phyloP scores from a whole-genome alignment of 805 yeast species.

The Candida xyloterini region DNA sequence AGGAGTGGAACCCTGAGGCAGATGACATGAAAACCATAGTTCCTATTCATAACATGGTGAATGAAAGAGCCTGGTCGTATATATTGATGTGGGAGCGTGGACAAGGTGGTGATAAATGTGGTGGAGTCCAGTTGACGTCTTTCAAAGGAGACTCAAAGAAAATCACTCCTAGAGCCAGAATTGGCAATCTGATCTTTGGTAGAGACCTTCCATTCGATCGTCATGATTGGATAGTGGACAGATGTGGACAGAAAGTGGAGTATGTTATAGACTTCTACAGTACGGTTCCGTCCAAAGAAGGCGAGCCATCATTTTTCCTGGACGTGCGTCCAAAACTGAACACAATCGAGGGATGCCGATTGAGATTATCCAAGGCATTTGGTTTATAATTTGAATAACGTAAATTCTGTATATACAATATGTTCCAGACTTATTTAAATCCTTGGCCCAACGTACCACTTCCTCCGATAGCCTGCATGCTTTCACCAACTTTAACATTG shows the following conservation, averaged over 20 bases:
- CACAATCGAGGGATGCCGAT: slow-evolving; percentile 70
- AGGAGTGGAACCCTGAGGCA: slow-evolving; percentile 80
- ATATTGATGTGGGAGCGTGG: slow-evolving; percentile 78
- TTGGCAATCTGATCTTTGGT: slow-evolving; percentile 59
- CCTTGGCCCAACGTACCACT: slow-evolving; percentile 31
- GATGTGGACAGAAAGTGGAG: slow-evolving; percentile 81
- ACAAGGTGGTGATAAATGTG: slow-evolving; percentile 61
- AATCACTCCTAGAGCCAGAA: slow-evolving; percentile 83
- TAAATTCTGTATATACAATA: slow-evolving; percentile 12
- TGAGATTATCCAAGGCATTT: slow-evolving; percentile 63
- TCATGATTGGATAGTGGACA: slow-evolving; percentile 88
- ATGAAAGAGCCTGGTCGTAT: slow-evolving; percentile 88
- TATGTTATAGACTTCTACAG: slow-evolving; percentile 90
- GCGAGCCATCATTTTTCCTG: slow-evolving; percentile 57
- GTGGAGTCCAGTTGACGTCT: slow-evolving; percentile 79
- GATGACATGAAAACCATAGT: slow-evolving; percentile 86
- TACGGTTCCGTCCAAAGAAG: slow-evolving; percentile 34
- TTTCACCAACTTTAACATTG: slow-evolving; percentile 90
- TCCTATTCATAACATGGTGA: slow-evolving; percentile 91
- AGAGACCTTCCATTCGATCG: slow-evolving; percentile 85
- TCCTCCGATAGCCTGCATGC: slow-evolving; percentile 39
- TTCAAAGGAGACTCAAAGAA: slow-evolving; percentile 87
- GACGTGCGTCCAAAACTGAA: slow-evolving; percentile 94
- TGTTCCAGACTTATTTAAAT: slow-evolving; percentile 7
- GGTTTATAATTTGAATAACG: slow-evolving; percentile 35